Conservation (phyloP, 441 rosid genomes). For the Mallotus repandus region DNA sequence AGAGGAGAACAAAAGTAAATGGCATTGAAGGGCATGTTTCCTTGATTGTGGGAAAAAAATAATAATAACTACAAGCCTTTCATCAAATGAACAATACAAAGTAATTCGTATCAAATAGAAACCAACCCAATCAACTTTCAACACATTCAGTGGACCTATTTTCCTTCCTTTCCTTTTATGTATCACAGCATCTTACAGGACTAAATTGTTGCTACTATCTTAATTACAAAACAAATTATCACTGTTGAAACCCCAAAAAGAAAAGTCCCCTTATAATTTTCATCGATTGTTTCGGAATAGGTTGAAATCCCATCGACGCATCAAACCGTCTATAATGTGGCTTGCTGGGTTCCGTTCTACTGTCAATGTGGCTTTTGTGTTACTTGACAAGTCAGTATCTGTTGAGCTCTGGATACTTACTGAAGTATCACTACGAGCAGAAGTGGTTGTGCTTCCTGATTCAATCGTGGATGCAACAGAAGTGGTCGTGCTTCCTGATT, state of each 20-base stretch:
- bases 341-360: slow-evolving; percentile 65
- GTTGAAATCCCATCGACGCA: slow-evolving; percentile 84
- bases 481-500: slow-evolving; percentile 34
- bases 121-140: slow-evolving; percentile 23
- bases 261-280: slow-evolving; percentile 10
- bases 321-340: slow-evolving; percentile 75
- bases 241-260: slow-evolving; percentile 8
- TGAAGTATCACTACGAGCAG: slow-evolving; percentile 37
- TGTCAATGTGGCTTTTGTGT: slow-evolving; percentile 75
- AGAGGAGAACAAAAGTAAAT: background rate
- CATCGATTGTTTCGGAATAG: slow-evolving; percentile 56
- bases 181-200: slow-evolving; percentile 28
- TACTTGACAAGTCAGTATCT: slow-evolving; percentile 60
- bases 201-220: slow-evolving; percentile 29
- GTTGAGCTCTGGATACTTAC: slow-evolving; percentile 36
- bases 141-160: slow-evolving; percentile 26
- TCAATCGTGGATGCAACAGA: slow-evolving; percentile 31
- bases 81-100: slow-evolving; percentile 6
- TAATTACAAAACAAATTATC: slow-evolving; percentile 46
- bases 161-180: slow-evolving; percentile 15
- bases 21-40: background rate
- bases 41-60: slow-evolving; percentile 17
- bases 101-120: slow-evolving; percentile 8
- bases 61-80: slow-evolving; percentile 17
- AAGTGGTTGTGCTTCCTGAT: slow-evolving; percentile 35